Evolutionary conservation across 306 rosid species (phyloP).

Genomic region (Cucurbita ficifolia): DNA sequence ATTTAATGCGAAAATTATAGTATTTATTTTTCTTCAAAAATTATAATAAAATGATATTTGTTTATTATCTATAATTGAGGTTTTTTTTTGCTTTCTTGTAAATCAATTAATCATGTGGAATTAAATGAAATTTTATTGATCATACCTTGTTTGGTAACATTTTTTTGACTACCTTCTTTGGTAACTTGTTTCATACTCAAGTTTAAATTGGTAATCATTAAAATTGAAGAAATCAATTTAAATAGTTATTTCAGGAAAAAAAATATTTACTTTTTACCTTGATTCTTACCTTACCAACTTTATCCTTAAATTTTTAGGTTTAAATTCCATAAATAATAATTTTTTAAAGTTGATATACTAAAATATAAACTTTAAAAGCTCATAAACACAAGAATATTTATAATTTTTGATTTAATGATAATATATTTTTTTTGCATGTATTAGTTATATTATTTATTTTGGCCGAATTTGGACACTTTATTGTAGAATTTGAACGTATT

Average conservation of each 20-base stretch:
- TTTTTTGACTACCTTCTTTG: neutral
- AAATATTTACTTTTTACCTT: neutral
- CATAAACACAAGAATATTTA: no score
- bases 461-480: no score
- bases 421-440: no score
- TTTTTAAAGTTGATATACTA: no score
- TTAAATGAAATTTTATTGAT: neutral
- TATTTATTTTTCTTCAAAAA: no score
- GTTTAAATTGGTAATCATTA: neutral
- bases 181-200: neutral
- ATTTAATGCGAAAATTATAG: neutral
- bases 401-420: no score
- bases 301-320: neutral
- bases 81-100: neutral
- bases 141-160: neutral
- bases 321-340: neutral
- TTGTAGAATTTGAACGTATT: no score
- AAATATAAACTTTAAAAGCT: no score
- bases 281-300: neutral
- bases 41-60: neutral
- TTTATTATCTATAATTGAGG: neutral
- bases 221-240: neutral
- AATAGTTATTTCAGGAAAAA: neutral
- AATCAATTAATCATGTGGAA: neutral
- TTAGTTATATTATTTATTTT: no score